A percentile compares a stretch with the other conserved stretches of the same genome.
phyloP scores from a whole-genome alignment of 441 rosid genomes.

The Metrosideros polymorpha region DNA sequence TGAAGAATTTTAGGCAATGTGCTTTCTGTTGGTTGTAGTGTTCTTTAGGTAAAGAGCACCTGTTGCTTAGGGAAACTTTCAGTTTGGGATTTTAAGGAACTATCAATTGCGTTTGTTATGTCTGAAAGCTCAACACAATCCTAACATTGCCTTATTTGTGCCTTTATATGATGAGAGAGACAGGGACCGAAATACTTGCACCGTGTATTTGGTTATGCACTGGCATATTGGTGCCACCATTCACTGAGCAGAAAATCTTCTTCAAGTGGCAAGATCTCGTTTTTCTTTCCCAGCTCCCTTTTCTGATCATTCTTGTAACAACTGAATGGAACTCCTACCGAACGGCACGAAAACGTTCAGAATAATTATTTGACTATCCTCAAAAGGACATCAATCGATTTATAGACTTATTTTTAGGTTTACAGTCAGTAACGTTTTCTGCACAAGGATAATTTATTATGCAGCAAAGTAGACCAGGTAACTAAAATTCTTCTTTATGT shows the following conservation, averaged over 20 bases:
- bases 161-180: neutral
- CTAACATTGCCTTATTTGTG: neutral
- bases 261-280: neutral
- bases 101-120: slow-evolving; percentile 4
- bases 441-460: neutral
- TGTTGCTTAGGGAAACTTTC: slow-evolving; percentile 41
- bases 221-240: neutral
- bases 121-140: slow-evolving; percentile 6
- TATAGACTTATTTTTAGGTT: neutral
- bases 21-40: slow-evolving; percentile 3
- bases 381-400: neutral
- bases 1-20: neutral
- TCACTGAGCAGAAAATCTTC: neutral
- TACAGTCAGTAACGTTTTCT: neutral
- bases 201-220: neutral
- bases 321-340: neutral
- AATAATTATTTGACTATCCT: neutral
- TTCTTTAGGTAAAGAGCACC: slow-evolving; percentile 35
- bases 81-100: slow-evolving; percentile 27
- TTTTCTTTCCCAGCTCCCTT: neutral
- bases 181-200: neutral
- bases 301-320: neutral
- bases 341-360: neutral
- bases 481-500: neutral
- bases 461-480: neutral